Percentiles rank a stretch among this genome's conserved stretches.
Conservation (phyloP, 2,329 filamentous ascomycete species). For the Alternaria triticimaculans region DNA sequence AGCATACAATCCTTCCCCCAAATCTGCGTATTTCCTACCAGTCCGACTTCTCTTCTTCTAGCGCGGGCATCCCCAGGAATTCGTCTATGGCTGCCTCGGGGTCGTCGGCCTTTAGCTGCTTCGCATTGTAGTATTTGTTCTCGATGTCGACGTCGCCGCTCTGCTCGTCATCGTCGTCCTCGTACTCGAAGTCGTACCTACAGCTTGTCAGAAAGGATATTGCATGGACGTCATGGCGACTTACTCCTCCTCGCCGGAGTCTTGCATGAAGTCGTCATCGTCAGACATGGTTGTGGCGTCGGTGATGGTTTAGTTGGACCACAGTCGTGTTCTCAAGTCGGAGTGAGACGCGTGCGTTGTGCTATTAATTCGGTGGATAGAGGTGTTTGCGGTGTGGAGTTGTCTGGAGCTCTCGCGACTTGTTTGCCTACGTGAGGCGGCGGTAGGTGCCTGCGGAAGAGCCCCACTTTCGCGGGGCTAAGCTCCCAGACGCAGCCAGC, state of each 20-base stretch:
- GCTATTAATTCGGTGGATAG: background rate
- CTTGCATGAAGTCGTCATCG: constrained; percentile 93
- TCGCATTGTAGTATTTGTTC: constrained; percentile 99
- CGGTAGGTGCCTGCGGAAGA: constrained; percentile 26
- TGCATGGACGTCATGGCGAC: constrained; percentile 19
- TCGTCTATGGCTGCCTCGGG: constrained; percentile 89
- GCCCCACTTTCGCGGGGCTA: constrained; percentile 17
- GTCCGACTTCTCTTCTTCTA: constrained; percentile 92
- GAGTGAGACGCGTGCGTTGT: background rate
- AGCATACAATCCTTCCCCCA: constrained; percentile 15
- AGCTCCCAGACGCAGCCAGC: constrained; percentile 2
- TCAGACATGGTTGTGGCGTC: constrained; percentile 69
- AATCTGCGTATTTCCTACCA: constrained; percentile 62
- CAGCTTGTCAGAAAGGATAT: constrained; percentile 24
- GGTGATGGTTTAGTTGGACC: background rate
- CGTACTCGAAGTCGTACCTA: constrained; percentile 96
- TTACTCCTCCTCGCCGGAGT: constrained; percentile 86
- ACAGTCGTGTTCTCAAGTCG: background rate
- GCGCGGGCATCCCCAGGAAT: constrained; percentile 83
- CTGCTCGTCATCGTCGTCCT: constrained; percentile 89
- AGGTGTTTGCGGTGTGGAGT: background rate
- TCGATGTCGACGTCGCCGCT: constrained; percentile 92
- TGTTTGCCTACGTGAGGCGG: constrained; percentile 21
- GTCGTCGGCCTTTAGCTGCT: constrained; percentile 88
- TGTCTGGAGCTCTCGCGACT: constrained; percentile 9